phyloP scores from a whole-genome alignment of 495 filamentous ascomycete species.

The Trypethelium eluteriae region DNA sequence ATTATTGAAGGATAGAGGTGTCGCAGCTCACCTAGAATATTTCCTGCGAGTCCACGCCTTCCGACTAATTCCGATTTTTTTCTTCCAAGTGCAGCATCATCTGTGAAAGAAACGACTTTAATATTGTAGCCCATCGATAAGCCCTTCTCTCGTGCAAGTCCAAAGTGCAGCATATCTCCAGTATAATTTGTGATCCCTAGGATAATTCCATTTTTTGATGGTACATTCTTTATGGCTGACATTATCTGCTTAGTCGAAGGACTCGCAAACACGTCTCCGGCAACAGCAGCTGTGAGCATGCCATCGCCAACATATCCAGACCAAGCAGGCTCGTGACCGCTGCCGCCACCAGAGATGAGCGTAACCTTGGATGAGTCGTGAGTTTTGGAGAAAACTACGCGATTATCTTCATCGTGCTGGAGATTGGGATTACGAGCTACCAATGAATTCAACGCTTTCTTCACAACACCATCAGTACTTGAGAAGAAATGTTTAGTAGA shows the following conservation, averaged over 20 bases:
- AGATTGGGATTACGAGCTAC: conserved; percentile 51
- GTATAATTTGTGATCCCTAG: conserved; percentile 62
- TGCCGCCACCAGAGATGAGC: conserved; percentile 54
- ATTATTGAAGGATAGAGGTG: not conserved
- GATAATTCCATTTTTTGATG: conserved; percentile 50
- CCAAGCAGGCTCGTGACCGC: conserved; percentile 58
- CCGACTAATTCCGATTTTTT: conserved; percentile 49
- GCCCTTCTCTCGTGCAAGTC: conserved; percentile 54
- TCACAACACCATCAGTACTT: conserved; percentile 40
- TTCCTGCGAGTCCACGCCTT: conserved; percentile 51
- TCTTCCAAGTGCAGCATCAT: conserved; percentile 55
- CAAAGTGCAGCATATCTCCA: conserved; percentile 58
- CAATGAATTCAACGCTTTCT: conserved; percentile 48
- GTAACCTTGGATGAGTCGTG: conserved; percentile 46
- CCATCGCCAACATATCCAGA: conserved; percentile 56
- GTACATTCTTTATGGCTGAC: conserved; percentile 48
- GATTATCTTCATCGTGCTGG: conserved; percentile 47
- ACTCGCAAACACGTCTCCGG: conserved; percentile 55
- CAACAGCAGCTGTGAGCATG: conserved; percentile 52
- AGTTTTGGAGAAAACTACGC: conserved; percentile 50
- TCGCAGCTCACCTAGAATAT: conserved; percentile 32
- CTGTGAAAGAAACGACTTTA: conserved; percentile 51
- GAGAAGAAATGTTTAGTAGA: conserved; percentile 38
- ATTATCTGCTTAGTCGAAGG: conserved; percentile 57
- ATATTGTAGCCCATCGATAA: conserved; percentile 47